Evolutionary conservation across 208 protist genomes (phyloP), one percentile per base, ranked within the genome.

Genomic region (Wallacemonas sp.): DNA sequence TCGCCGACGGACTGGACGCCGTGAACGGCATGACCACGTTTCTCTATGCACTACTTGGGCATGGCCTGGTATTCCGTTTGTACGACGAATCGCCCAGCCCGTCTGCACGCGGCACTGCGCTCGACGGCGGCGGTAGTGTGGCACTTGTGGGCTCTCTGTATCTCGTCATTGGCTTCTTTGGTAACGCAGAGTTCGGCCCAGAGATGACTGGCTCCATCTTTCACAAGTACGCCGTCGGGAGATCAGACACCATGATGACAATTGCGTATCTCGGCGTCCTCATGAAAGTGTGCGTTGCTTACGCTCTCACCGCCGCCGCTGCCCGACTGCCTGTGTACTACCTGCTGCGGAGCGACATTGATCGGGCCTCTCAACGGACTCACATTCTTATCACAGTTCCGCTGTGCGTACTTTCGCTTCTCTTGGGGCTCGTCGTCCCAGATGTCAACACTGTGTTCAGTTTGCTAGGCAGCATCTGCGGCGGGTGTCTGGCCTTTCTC

Each of bases 381-480:
- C 61, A 84, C 36, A 27, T 74, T n/a, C 30, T 54, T 60, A 58
- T 80, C 50, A 72, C 68, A 6, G 37, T 76, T 13, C 42, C 54
- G 21, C 52, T 76, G 22, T 55, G 66, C 44, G 30, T 66, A 4
- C 34, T 39, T 27, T 63, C 79, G 32, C 73, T 89, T 1, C 32
- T 87, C 19, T 29, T 76, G 2, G 87, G 81, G 13, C 30, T 93
- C 17, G 78, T 85, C 41, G 71, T 91, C 54, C 83, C 83, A 2
- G 71, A 83, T 52, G 73, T 93, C 63, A 83, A 76, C 46, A 71
- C 85, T 37, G 83, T 87, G 24, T 85, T 91, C 65, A 72, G 73
- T n/a, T 60, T 93, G 29, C 63, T 87, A 15, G 83, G 87, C 19
- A 71, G 68, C 41, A 58, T 91, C 22, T 86, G 68, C 50, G 83